Base-by-base conservation (phyloP, 768 basidiomycete genomes). In the Pleurotus platypus region DNA sequence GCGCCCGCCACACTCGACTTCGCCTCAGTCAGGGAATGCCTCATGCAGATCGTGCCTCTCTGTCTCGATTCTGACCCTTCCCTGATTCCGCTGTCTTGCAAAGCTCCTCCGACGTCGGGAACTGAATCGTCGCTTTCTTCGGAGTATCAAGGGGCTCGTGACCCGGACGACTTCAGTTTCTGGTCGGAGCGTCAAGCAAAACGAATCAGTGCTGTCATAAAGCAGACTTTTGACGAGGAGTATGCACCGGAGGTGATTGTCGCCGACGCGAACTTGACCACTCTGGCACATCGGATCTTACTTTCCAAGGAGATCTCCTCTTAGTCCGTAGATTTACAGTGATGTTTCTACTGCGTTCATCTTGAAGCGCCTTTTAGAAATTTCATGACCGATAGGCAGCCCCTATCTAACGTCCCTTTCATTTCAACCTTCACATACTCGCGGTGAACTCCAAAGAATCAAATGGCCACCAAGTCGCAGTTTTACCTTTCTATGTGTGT, bases 81-180 rank as follows among this genome's bases (percentile, higher is more conserved):
- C 5, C 75, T 96, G 61, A 79, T 95, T 35, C 94, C 94, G 1
- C 56, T 81, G 35, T 89, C 83, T 24, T 87, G 87, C 68, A 81
- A 79, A 61, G 66, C 71, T 3, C 66, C 64, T 2, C 56, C 59
- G 15, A 69, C 72, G 38, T 65, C 69, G 51, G 39, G 15, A 57
- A 57, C 38, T 6, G 26, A 30, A 12, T 40, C 46, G 2, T 13
- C 63, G 42, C 42, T 22, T 12, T 64, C 61, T 37, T 66, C 71
- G 35, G 57, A 65, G 24, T 69, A 71, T 39, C 67, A 70, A 13
- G 77, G 80, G 42, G 71, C 73, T 37, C 83, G 78, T 46, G 91
- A 95, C 64, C 84, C 86, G 1, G 95, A 98, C 66, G 95, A 98
- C 72, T 98, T 99, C 70, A 81, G 84, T 46, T 94, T 99, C 74